A percentile compares a stretch with the other conserved stretches of the same genome.
These are phyloP conservation scores for Raphanus raphanistrum DNA, from an alignment of 345 rosid genomes.

Conservation along the genomic window DNA sequence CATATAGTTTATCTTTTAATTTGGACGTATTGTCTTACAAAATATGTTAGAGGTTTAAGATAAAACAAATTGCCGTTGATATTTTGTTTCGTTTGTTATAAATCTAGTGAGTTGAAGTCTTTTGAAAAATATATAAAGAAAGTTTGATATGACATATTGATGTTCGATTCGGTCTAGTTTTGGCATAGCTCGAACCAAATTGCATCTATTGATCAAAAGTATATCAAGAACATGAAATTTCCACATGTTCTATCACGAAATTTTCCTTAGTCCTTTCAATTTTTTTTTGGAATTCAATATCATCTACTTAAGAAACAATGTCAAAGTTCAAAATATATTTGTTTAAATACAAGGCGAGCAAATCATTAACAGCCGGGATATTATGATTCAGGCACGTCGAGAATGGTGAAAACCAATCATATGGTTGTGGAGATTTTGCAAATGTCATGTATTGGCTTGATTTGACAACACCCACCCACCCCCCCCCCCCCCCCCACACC, in stretches of 20 bases:
- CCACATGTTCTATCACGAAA: not conserved
- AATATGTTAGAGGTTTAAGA: not conserved
- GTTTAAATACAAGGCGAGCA: not conserved
- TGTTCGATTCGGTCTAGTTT: not conserved
- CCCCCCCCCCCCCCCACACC: no score
- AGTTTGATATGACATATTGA: not conserved
- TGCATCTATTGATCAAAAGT: not conserved
- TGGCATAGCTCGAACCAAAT: not conserved
- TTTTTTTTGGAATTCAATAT: not conserved
- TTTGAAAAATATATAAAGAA: not conserved
- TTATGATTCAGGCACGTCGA: slow-evolving; percentile 9
- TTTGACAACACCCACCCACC: not conserved
- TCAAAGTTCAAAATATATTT: not conserved
- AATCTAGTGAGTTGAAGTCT: not conserved
- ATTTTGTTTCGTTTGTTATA: not conserved
- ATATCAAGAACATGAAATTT: not conserved
- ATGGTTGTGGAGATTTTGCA: slow-evolving; percentile 8
- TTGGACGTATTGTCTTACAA: not conserved
- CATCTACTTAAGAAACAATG: not conserved
- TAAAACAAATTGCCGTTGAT: not conserved
- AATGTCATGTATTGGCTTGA: slow-evolving; percentile 22
- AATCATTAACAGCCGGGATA: not conserved
- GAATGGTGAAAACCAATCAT: slow-evolving; percentile 2
- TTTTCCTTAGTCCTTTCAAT: not conserved
- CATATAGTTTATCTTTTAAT: not conserved